Base-by-base conservation (phyloP, 768 basidiomycete species). In the Multifurca ochricompacta region DNA sequence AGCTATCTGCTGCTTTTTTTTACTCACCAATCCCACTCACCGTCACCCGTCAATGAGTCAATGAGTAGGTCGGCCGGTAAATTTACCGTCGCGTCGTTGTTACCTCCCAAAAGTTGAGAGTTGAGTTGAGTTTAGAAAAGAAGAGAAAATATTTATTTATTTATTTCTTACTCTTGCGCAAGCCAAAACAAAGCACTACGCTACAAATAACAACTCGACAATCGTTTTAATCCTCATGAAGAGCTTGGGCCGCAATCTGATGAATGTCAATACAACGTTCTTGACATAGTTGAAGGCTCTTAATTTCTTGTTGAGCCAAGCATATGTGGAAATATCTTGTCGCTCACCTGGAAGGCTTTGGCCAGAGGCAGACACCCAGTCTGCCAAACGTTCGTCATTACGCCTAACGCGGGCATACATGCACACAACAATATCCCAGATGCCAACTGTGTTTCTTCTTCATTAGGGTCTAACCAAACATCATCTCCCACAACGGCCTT, bases 341-440 rank as follows among this genome's bases (percentile, higher is more conserved):
- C 27, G 63, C 82, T 69, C 59, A 87, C 93, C 63, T 70, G 68
- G 31, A 84, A 63, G 23, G 76, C 71, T 53, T 85, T 72, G 7
- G 73, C 71, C 0, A 79, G 65, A 2, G 71, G 73, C 69, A 87
- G 76, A 58, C 75, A 72, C 7, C 94, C 93, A 5, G 82, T 80
- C 67, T 94, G 83, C 86, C 89, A 91, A n/a, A 94, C 56, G 66
- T 80, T 90, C 1, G 92, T 94, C 10, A 93, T 71, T 6, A 79
- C 85, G 28, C 80, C 81, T 30, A 97, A 73, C 2, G 95, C 94
- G 52, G 96, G 95, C 74, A 99, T 82, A 54, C 84, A 86, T 0
- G 92, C 81, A 14, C 94, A 65, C 1, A 87, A 77, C n/a, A 97
- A 58, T n/a, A 77, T 81, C 0, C 87, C 86, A 11, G 73, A 71